Evolutionary conservation across 2,329 filamentous ascomycete species (phyloP), one percentile per base, ranked within the genome.

Genomic region (Penicillium italicum): DNA sequence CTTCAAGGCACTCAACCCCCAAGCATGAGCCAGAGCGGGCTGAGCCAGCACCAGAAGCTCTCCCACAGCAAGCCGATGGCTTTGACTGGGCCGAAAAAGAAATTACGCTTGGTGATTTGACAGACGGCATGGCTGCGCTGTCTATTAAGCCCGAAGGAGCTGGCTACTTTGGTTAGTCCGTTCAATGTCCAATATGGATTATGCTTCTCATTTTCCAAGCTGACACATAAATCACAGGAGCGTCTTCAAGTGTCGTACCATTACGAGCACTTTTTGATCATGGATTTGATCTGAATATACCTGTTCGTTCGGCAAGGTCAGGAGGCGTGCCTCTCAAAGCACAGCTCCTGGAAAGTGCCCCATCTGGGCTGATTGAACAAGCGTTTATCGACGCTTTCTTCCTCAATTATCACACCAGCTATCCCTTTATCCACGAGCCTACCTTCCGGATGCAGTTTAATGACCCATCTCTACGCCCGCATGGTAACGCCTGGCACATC

Each of bases 371-470:
- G 31, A 68, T 74, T 12, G 72, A 74, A 50, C 72, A 75, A 58
- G 69, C 73, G 3, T 74, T 76, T 36, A 74, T 76, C 52, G 74
- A 79, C 54, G 73, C 75, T 1, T 80, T 77, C 60, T 80, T 80
- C 53, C 61, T 71, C 20, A 71, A 77, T 24, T 80, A 79, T 57
- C 76, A 80, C 58, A 66, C 69, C 7, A 74, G 74, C 41, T 80
- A 79, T 60, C 78, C 78, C 1, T 74, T 80, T 38, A 66, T 80
- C 9, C 76, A 80, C 50, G 78, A 80, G 59, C 70, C 73, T 6
- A 77, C 74, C 0, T 80, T 80, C 53, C 69, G 77, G 49, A 76
- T 77, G 14, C 77, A 79, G 53, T 79, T 77, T 56, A 69, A 74
- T 26, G 73, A 77, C 43, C 70, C 76, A 16, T 72, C 76, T n/a